phyloP scores from a whole-genome alignment of 2,329 filamentous ascomycete species.

The Colletotrichum simmondsii region DNA sequence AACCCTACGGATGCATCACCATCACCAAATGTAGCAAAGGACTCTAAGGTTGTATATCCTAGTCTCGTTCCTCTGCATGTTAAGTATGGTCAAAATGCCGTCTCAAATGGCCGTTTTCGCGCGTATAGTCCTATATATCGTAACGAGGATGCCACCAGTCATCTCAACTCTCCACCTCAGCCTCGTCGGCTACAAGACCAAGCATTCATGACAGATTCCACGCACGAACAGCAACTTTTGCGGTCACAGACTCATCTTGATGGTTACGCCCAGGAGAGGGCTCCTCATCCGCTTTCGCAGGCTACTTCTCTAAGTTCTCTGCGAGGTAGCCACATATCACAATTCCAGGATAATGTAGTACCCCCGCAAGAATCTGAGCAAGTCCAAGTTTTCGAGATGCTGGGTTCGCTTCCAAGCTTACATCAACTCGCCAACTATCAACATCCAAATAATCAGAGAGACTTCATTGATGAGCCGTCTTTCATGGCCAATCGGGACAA shows the following conservation, averaged over 20 bases:
- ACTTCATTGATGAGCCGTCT: not conserved
- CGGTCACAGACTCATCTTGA: not conserved
- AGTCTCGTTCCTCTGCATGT: not conserved
- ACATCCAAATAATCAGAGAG: not conserved
- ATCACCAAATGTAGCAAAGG: not conserved
- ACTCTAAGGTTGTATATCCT: not conserved
- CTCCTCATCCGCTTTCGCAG: not conserved
- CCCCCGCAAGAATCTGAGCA: not conserved
- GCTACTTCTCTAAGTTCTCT: not conserved
- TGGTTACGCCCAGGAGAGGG: not conserved
- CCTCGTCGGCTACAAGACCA: not conserved
- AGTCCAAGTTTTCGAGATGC: not conserved
- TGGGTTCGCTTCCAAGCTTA: not conserved
- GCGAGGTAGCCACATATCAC: not conserved
- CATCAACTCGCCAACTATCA: not conserved
- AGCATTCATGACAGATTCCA: not conserved
- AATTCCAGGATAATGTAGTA: not conserved
- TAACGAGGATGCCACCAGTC: not conserved
- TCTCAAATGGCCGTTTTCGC: not conserved
- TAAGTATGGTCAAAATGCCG: not conserved
- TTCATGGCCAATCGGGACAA: not conserved
- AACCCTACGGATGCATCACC: not conserved
- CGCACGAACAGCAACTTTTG: not conserved
- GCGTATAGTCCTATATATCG: not conserved
- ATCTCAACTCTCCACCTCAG: not conserved